phyloP scores from a whole-genome alignment of 2,329 filamentous ascomycete genomes.

The Mycocentrospora acerina region DNA sequence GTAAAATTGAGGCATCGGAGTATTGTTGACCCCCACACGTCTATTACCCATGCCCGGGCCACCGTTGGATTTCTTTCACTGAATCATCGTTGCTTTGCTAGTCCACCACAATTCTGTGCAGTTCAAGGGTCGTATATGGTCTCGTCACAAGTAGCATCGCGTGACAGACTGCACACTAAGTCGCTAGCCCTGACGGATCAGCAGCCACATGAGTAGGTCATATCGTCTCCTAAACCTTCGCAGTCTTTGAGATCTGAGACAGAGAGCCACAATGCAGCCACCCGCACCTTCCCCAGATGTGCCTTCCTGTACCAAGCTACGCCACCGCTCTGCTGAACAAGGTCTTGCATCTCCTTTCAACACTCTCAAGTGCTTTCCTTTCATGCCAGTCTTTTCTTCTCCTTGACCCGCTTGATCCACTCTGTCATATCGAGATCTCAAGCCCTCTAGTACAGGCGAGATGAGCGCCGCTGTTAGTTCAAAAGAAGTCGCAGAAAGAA shows the following conservation, averaged over 20 bases:
- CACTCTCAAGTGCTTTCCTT: too few species aligned
- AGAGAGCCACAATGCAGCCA: slow-evolving; percentile 18
- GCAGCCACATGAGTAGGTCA: background rate
- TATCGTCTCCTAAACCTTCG: background rate
- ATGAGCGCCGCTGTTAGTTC: slow-evolving; percentile 7
- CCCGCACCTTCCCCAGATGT: slow-evolving; percentile 3
- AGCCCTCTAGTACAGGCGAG: background rate
- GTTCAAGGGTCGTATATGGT: background rate
- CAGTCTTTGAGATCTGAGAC: background rate
- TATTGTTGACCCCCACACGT: too few species aligned
- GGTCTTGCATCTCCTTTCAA: too few species aligned
- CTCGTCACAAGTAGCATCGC: slow-evolving; percentile 1
- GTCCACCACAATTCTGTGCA: background rate
- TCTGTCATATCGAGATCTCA: too few species aligned
- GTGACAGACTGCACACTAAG: background rate
- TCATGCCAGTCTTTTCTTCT: too few species aligned
- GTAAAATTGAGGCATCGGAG: too few species aligned
- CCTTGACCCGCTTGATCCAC: too few species aligned
- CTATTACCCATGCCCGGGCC: too few species aligned
- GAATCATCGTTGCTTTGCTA: too few species aligned
- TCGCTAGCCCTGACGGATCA: slow-evolving; percentile 1
- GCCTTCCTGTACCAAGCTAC: too few species aligned
- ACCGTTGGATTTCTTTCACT: too few species aligned
- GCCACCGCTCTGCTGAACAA: too few species aligned
- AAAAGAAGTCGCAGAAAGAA: slow-evolving; percentile 1